phyloP scores from a whole-genome alignment of 1,284 basidiomycete species.

The Leccinum pachyderme region DNA sequence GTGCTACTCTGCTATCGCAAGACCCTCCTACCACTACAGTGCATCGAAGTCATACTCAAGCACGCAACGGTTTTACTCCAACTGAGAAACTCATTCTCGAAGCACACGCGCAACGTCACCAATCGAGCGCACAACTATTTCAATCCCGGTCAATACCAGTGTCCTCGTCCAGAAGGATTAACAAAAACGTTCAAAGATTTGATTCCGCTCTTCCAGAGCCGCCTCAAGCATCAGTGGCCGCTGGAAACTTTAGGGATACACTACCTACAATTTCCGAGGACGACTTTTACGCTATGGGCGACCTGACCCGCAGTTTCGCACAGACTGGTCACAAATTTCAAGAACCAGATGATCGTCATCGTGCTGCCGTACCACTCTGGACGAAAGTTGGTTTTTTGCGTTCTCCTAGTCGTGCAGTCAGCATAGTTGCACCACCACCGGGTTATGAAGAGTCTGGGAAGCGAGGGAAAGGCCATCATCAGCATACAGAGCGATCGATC shows the following conservation, averaged over 20 bases:
- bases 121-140: conserved; percentile 14
- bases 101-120: conserved; percentile 43
- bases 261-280: conserved; percentile 38
- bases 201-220: not conserved
- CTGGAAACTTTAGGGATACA: conserved; percentile 16
- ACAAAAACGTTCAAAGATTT: conserved; percentile 5
- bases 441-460: conserved; percentile 37
- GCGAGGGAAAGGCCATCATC: conserved; percentile 20
- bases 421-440: conserved; percentile 32
- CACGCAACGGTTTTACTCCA: conserved; percentile 61
- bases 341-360: not conserved
- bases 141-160: conserved; percentile 3
- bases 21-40: conserved; percentile 7
- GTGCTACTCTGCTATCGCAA: conserved; percentile 15
- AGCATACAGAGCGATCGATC: conserved; percentile 11
- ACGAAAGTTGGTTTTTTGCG: conserved; percentile 15
- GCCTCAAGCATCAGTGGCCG: conserved; percentile 1
- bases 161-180: conserved; percentile 6
- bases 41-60: conserved; percentile 35
- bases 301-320: conserved; percentile 6
- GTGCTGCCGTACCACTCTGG: not conserved
- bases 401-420: conserved; percentile 31
- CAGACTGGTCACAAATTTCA: conserved; percentile 2
- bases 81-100: conserved; percentile 66
- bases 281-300: conserved; percentile 36